Base-by-base conservation (phyloP, 129 eudicot genomes). In the Rutidosis leptorrhynchoides region DNA sequence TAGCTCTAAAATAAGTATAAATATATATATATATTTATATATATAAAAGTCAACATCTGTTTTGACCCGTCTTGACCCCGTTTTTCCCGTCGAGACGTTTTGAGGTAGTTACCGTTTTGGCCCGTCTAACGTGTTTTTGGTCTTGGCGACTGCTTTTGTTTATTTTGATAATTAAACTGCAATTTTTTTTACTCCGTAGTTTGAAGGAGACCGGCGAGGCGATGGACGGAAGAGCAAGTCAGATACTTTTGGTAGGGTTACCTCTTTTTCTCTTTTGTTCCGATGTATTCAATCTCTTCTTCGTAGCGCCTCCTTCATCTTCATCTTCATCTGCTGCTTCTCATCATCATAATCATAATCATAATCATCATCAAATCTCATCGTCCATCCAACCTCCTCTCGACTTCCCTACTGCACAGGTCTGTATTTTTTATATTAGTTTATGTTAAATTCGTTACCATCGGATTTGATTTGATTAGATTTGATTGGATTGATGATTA, bases 191-290 rank as follows among this genome's bases (percentile, higher is more conserved):
- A n/a, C n/a, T n/a, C n/a, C n/a, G n/a, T n/a, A n/a, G 55, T 22
- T 12, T 5, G 20, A 57, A 17, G 27, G 19, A 26, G 21, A 45
- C 24, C 2, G 24, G 6, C 20, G 68, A 59, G 79, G 65, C 82
- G 12, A 1, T 89, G 84, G 95, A 89, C 59, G 84, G 77, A 56
- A 54, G 24, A n/a, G 55, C 20, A 12, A 40, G 74, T 8, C 93
- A 89, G 73, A 59, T 89, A 9, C 77, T 89, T 35, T 70, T 89
- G 52, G 84, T 89, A 42, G 94, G 90, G 24, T 72, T 89, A 27
- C 96, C 96, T 8, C 79, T 89, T 15, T 85, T 89, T 72, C 86
- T 89, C 65, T 81, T 89, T 54, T 70, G 78, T 74, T 82, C 95
- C 43, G 95, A 89, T 64, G 37, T 89, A 46, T 62, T 85, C 84